Base-by-base conservation (phyloP, 176 grass and related monocot species). In the Oryza nivara region DNA sequence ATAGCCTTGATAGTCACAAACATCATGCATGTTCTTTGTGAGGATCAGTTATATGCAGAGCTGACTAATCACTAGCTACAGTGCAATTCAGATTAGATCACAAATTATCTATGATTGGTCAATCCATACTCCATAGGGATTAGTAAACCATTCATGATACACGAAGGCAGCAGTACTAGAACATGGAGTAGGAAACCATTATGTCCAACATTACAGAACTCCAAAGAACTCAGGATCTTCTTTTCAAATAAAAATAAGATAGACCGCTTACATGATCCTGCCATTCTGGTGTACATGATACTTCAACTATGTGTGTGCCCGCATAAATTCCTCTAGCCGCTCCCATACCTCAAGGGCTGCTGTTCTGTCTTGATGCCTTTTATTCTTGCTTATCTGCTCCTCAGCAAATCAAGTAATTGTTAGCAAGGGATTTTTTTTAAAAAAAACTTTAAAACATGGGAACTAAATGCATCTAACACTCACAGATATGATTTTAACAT, bases 291-390 rank as follows among this genome's bases (percentile, higher is more conserved):
- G 40, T 49, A 85, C 70, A 69, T 11, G 40, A 67, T 22, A 7
- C 26, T 80, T 91, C 66, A 86, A 80, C 77, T 85, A 88, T 83
- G 89, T 14, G 26, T 84, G 80, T 3, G 80, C 89, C 47, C 91
- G 89, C 87, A 93, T 84, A 88, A 98, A 95, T 80, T 89, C 93
- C 52, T 98, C 96, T 66, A 95, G 76, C 43, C 91, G 89, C 68
- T 98, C 96, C 93, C 93, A 98, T 73, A 98, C 83, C 91, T 98
- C 93, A 69, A 98, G 83, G 47, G 96, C 93, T 45, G 96, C 93
- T 75, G 96, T 88, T 87, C 96, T 93, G 77, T 98, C 96, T 81
- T 98, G 96, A 90, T 98, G 96, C 73, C 96, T 87, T 84, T 98
- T 98, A 68, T 95, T 91, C 85, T 98, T 98, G 88, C 96, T 98